Conservation (phyloP, 2,329 filamentous ascomycete species). For the Endoconidiophora polonica region DNA sequence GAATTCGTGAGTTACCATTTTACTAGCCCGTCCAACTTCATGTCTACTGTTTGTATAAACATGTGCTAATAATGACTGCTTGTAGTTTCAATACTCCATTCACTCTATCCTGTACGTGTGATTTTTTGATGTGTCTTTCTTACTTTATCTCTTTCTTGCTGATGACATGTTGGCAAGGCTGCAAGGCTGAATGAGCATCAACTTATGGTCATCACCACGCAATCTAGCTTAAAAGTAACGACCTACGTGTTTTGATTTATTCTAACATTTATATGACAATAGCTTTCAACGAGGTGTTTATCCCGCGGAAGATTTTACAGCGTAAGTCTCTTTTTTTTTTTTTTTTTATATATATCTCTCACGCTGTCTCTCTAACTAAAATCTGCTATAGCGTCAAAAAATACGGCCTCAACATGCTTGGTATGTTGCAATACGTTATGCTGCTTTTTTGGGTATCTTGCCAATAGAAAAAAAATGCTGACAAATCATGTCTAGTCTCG, state of each 20-base stretch:
- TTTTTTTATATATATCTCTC: not conserved
- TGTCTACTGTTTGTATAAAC: not conserved
- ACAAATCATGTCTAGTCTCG: conserved; percentile 41
- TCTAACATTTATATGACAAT: conserved; percentile 1
- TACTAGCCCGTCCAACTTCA: not conserved
- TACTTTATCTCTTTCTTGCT: no score
- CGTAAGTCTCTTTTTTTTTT: conserved; percentile 36
- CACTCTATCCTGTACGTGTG: conserved; percentile 72
- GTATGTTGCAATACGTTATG: conserved; percentile 25
- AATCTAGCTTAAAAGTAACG: no score
- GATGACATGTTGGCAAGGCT: not conserved
- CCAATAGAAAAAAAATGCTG: not conserved
- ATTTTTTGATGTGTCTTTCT: no score
- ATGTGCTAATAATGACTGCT: not conserved
- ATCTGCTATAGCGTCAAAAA: conserved; percentile 56
- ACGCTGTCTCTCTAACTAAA: not conserved
- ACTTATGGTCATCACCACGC: no score
- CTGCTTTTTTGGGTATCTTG: no score
- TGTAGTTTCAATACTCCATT: conserved; percentile 88
- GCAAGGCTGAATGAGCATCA: not conserved
- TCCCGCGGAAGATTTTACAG: conserved; percentile 89
- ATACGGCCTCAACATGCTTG: conserved; percentile 96
- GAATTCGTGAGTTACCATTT: conserved; percentile 74
- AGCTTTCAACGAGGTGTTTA: conserved; percentile 78
- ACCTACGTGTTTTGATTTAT: not conserved